Base-by-base conservation (phyloP, 202 grass and related monocot species). In the Zoysia matrella region DNA sequence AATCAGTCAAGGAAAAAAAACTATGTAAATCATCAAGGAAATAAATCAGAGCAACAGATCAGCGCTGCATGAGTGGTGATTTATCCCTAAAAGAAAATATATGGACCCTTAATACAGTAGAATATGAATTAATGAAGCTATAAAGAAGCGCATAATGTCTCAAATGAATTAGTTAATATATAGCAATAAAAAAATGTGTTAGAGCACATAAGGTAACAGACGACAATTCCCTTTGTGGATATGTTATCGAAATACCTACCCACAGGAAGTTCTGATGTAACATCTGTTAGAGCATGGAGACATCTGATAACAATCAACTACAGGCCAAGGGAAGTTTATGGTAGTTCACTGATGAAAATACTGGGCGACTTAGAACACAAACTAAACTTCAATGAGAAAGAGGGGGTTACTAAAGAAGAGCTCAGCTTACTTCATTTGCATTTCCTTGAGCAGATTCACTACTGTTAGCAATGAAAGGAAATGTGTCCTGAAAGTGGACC, bases 401-500 rank as follows among this genome's bases (percentile, higher is more conserved):
- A 10, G 48, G 47, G 22, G 11, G 56, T 42, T 40, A 43, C 5
- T 39, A 72, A 74, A 44, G 52, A 69, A 60, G 78, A 50, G 49
- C 14, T 79, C 18, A 79, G 16, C 65, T 72, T 82, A 85, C 89
- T 54, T 66, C 66, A 51, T 74, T 78, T 68, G 67, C 36, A 79
- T 54, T 84, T 77, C 64, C 11, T 73, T 64, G 58, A 66, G 60
- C 73, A 62, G 44, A 70, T 77, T 66, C 55, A 58, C 55, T 67
- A 78, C 41, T 72, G 43, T 80, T 67, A 67, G 60, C 60, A 75
- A 52, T 44, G 75, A 56, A 81, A 80, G 76, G 72, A 39, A 69
- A 78, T 76, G 70, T 69, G 78, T 83, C 77, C 75, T 86, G 71
- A 77, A 63, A 71, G 71, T 84, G 69, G 58, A 74, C 14, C 56